Evolutionary conservation across 768 basidiomycete genomes (phyloP), one percentile per base, ranked within the genome.

Genomic region (Mycena indigotica): DNA sequence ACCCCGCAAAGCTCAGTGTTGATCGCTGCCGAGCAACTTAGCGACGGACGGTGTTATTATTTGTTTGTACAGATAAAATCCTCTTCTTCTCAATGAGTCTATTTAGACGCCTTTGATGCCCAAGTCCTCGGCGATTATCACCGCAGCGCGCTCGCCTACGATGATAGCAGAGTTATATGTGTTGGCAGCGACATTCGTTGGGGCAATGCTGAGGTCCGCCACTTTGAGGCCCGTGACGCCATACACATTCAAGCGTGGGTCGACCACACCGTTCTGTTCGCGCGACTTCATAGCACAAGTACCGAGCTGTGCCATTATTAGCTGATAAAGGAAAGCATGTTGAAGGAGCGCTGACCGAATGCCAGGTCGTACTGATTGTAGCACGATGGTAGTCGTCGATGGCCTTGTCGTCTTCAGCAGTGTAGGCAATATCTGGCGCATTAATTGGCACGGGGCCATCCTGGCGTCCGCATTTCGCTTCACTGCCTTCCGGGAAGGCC

Each of bases 61-160:
- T n/a, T n/a, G n/a, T n/a, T n/a, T n/a, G n/a, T n/a, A n/a, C n/a
- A n/a, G n/a, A n/a, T n/a, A n/a, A n/a, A n/a, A n/a, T n/a, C n/a
- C n/a, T n/a, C n/a, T n/a, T n/a, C n/a, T n/a, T n/a, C n/a, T n/a
- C n/a, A 35, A 35, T 35, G 32, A 8, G n/a, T n/a, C n/a, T 35
- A 8, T 17, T 35, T 56, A 62, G 28, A 66, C 63, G 1, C 60
- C 65, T 35, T 63, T 61, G 51, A 70, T 62, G 23, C 71, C 72
- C 23, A 73, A 56, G 17, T 84, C 83, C 50, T 80, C 74, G 12
- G 78, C 80, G 30, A 86, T 80, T 32, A 85, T 75, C 19, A 74
- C 50, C 0, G 83, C 82, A 0, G 82, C 85, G 68, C 84, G 84
- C 70, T 86, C 84, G 0, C 81, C 84, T n/a, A 86, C 70, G 0